Evolutionary conservation across 2,329 filamentous ascomycete species (phyloP).

Genomic region (Pseudogymnoascus sp.): DNA sequence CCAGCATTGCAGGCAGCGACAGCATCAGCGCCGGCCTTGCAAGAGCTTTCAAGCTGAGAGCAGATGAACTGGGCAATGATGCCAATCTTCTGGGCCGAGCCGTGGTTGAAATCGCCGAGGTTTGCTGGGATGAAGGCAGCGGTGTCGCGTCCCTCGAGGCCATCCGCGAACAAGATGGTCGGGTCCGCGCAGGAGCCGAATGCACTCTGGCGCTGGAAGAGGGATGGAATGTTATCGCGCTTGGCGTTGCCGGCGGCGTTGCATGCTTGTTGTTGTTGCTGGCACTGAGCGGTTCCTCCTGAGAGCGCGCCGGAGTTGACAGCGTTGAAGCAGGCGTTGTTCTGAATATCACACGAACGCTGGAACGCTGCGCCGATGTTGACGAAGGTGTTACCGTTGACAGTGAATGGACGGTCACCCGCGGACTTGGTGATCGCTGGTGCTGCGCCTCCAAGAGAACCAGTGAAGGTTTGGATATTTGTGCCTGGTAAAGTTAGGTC

Average conservation of each 20-base stretch:
- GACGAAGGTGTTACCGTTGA: constrained; percentile 53
- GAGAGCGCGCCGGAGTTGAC: constrained; percentile 45
- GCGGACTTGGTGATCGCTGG: constrained; percentile 44
- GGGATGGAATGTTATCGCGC: constrained; percentile 17
- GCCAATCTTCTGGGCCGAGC: no score
- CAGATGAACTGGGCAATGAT: no score
- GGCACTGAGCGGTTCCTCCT: constrained; percentile 46
- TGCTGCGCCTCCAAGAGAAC: constrained; percentile 46
- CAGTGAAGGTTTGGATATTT: constrained; percentile 39
- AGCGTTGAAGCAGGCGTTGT: constrained; percentile 53
- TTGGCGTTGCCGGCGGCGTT: constrained; percentile 25
- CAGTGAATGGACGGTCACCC: constrained; percentile 46
- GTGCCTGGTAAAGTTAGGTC: constrained; percentile 14
- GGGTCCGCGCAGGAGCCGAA: no score
- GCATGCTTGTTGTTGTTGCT: constrained; percentile 46
- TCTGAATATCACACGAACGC: constrained; percentile 57
- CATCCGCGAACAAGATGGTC: no score
- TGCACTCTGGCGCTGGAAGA: constrained; percentile 14
- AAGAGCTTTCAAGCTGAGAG: no score
- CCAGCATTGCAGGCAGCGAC: no score
- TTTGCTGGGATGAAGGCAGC: no score
- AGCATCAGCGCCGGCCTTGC: no score
- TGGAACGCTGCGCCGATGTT: constrained; percentile 50
- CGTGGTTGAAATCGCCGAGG: no score
- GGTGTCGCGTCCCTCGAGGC: no score